Conservation (phyloP, 108 stramenopile species). For the Skeletonema potamos region DNA sequence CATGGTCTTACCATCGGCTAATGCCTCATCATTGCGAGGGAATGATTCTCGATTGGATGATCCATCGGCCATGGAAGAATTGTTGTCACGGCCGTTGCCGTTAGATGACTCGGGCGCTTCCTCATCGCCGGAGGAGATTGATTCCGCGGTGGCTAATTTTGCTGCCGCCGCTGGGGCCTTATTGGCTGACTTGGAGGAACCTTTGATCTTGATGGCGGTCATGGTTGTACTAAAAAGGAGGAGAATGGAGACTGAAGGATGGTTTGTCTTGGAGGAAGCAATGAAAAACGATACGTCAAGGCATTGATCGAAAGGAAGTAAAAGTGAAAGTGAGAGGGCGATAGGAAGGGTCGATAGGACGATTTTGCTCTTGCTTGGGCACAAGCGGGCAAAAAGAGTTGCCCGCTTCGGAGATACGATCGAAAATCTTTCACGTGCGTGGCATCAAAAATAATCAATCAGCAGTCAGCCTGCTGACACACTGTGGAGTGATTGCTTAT, state of each 20-base stretch:
- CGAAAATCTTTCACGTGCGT: too few relatives aligned
- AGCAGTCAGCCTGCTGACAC: not conserved
- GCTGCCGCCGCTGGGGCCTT: not conserved
- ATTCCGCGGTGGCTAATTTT: not conserved
- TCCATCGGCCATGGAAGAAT: not conserved
- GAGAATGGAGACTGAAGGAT: not conserved
- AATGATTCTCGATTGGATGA: not conserved
- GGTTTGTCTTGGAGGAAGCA: not conserved
- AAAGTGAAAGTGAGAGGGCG: too few relatives aligned
- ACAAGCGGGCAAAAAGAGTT: too few relatives aligned
- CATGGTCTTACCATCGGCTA: not conserved
- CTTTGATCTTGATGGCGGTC: conserved; percentile 6
- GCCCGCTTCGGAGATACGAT: too few relatives aligned
- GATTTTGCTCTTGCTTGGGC: too few relatives aligned
- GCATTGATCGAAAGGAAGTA: too few relatives aligned
- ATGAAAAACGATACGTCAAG: too few relatives aligned
- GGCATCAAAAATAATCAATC: too few relatives aligned
- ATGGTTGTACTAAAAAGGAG: not conserved
- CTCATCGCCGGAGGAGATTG: not conserved
- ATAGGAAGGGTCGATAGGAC: too few relatives aligned
- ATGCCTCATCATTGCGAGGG: not conserved
- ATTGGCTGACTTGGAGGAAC: not conserved
- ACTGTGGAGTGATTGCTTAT: not conserved
- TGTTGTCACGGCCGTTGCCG: not conserved
- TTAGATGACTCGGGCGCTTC: not conserved